A percentile compares a stretch with the other conserved stretches of the same genome.
These are phyloP conservation scores for Dryas alaskensis DNA, from an alignment of 306 rosid genomes.

Conservation along the genomic window DNA sequence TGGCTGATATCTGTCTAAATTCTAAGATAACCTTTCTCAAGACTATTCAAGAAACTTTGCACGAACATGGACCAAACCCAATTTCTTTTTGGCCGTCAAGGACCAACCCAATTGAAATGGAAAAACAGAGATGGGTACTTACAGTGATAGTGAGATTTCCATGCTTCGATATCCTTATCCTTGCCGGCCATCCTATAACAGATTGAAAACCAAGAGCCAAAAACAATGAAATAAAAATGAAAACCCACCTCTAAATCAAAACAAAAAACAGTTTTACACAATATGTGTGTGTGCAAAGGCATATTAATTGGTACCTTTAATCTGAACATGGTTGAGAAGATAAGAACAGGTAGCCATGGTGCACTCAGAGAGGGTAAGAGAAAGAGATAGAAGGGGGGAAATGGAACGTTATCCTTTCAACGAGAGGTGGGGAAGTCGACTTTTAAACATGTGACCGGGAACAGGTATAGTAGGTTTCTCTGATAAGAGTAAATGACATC, in stretches of 20 bases:
- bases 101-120: background rate
- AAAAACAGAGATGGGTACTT: conserved; percentile 17
- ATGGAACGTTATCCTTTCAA: conserved; percentile 8
- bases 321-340: conserved; percentile 30
- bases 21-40: background rate
- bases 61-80: background rate
- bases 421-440: conserved; percentile 5
- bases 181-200: conserved; percentile 28
- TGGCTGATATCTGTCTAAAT: background rate
- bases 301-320: conserved; percentile 28
- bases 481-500: background rate
- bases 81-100: background rate
- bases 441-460: conserved; percentile 14
- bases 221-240: background rate
- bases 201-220: conserved; percentile 1
- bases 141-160: conserved; percentile 26
- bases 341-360: conserved; percentile 33
- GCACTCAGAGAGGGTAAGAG: background rate
- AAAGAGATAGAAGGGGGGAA: background rate
- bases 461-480: background rate
- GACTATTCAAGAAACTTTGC: background rate
- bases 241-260: background rate
- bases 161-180: conserved; percentile 15
- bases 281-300: background rate
- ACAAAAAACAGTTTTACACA: background rate